Conservation (phyloP, 2,329 filamentous ascomycete genomes). For the Fusarium devonianum region DNA sequence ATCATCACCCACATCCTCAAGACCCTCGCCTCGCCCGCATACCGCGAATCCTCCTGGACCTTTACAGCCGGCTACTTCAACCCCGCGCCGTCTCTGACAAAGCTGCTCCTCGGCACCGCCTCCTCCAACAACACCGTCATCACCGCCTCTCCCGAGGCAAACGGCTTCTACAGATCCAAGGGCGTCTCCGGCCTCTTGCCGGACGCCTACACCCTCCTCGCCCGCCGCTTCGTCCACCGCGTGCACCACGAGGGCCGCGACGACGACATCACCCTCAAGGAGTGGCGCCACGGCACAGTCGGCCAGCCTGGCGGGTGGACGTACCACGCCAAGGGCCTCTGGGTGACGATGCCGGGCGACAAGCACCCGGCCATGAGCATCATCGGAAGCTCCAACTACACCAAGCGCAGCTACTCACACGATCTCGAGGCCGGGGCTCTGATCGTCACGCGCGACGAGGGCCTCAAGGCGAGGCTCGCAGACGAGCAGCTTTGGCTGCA, state of each 20-base stretch:
- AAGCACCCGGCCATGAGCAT: conserved; percentile 77
- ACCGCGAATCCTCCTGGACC: conserved; percentile 81
- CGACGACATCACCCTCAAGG: conserved; percentile 74
- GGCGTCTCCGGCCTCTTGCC: conserved; percentile 91
- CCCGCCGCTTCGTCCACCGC: conserved; percentile 77
- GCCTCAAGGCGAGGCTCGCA: conserved; percentile 74
- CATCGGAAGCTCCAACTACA: conserved; percentile 94
- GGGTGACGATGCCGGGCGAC: conserved; percentile 77
- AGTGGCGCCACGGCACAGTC: conserved; percentile 86
- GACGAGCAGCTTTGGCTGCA: conserved; percentile 84
- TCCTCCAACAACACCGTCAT: conserved; percentile 80
- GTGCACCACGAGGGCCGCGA: conserved; percentile 56
- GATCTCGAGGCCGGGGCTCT: conserved; percentile 91
- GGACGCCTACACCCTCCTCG: conserved; percentile 89
- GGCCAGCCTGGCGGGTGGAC: conserved; percentile 89
- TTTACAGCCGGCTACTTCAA: conserved; percentile 99
- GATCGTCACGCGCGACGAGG: conserved; percentile 80
- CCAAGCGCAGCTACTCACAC: conserved; percentile 88
- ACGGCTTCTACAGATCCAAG: conserved; percentile 90
- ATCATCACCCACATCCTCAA: conserved; percentile 78
- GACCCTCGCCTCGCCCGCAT: conserved; percentile 68
- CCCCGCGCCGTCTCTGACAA: conserved; percentile 83
- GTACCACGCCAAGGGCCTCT: conserved; percentile 96
- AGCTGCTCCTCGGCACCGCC: conserved; percentile 77
- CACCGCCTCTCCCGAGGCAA: conserved; percentile 90